These are phyloP conservation scores for Haberlea rhodopensis DNA, from an alignment of 257 asterid genomes.

Conservation along the genomic window DNA sequence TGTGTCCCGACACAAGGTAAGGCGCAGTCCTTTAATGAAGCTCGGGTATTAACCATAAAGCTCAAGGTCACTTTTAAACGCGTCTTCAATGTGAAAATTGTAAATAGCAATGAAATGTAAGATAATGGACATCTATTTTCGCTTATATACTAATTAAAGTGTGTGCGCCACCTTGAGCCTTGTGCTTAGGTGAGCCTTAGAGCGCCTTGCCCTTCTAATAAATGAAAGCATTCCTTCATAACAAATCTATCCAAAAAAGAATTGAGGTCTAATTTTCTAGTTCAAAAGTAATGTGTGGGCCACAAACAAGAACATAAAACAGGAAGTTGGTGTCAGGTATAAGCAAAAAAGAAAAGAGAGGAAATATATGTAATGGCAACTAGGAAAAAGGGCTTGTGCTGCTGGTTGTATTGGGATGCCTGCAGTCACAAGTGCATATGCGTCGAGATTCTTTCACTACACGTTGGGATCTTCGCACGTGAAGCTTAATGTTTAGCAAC, in stretches of 20 bases:
- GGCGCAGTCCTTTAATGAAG: no score
- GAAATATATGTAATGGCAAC: constrained; percentile 15
- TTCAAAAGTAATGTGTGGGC: neutral
- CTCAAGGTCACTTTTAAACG: neutral
- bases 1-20: no score
- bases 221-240: neutral
- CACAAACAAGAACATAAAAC: neutral
- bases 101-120: neutral
- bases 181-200: neutral
- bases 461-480: constrained; percentile 75
- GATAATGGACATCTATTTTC: no score
- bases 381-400: constrained; percentile 41
- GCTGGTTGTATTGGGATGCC: constrained; percentile 60
- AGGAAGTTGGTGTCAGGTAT: neutral
- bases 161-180: neutral
- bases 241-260: neutral
- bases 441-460: constrained; percentile 83
- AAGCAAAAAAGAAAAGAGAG: neutral
- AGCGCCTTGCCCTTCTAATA: neutral
- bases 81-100: neutral
- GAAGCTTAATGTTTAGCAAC: constrained; percentile 82
- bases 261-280: neutral
- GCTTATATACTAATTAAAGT: no score
- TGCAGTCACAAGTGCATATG: constrained; percentile 76
- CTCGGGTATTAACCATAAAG: no score